phyloP scores from a whole-genome alignment of 306 rosid species.

The Urtica urens region DNA sequence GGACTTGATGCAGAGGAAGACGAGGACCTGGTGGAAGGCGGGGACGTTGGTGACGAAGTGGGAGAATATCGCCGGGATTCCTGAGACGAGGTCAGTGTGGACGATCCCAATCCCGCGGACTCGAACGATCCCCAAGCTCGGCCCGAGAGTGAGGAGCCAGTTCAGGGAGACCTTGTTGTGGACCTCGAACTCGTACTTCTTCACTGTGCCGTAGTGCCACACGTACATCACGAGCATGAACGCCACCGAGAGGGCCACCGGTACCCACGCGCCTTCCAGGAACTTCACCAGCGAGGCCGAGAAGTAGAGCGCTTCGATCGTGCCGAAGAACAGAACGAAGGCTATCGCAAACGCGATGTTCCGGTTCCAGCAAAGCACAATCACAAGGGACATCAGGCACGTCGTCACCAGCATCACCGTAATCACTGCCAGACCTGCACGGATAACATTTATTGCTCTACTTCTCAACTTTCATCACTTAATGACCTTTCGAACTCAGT shows the following conservation, averaged over 20 bases:
- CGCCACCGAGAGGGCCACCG: conserved; percentile 44
- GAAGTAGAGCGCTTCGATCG: conserved; percentile 83
- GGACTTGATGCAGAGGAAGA: conserved; percentile 87
- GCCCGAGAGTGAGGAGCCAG: conserved; percentile 71
- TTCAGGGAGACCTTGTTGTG: conserved; percentile 84
- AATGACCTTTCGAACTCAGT: no score
- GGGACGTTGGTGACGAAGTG: conserved; percentile 93
- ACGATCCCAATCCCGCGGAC: conserved; percentile 81
- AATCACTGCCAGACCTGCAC: conserved; percentile 93
- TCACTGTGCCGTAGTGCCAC: conserved; percentile 83
- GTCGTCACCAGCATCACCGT: conserved; percentile 97
- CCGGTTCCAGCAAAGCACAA: conserved; percentile 75
- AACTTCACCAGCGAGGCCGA: conserved; percentile 82
- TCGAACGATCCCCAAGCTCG: conserved; percentile 72
- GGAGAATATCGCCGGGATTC: conserved; percentile 83
- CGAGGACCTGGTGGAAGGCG: conserved; percentile 87
- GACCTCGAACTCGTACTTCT: conserved; percentile 70
- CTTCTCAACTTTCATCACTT: no score
- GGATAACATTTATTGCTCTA: no score
- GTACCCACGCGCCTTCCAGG: conserved; percentile 91
- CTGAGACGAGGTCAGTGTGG: conserved; percentile 77
- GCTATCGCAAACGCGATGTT: conserved; percentile 51
- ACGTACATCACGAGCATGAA: conserved; percentile 51
- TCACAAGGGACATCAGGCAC: conserved; percentile 86
- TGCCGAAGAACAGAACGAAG: conserved; percentile 59